Percentiles rank a stretch among this genome's conserved stretches.
phyloP scores from a whole-genome alignment of 1,139 yeast species.

The Pneumocystis wakefieldiae region DNA sequence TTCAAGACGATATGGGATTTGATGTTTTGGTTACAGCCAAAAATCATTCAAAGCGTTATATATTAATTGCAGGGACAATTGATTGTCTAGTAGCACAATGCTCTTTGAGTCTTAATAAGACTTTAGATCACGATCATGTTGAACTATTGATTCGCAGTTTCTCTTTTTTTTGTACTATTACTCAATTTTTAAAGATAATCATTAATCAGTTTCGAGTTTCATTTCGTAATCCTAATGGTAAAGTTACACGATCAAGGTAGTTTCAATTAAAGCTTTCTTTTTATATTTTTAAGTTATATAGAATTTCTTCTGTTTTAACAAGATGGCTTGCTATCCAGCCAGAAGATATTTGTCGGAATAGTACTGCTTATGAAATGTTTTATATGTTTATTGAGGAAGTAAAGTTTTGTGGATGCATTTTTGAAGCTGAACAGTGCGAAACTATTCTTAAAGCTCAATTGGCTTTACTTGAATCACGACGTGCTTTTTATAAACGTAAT shows the following conservation, averaged over 20 bases:
- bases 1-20: background rate
- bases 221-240: background rate
- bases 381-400: background rate
- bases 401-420: background rate
- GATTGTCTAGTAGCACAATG: background rate
- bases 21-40: background rate
- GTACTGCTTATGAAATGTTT: background rate
- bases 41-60: background rate
- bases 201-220: background rate
- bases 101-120: background rate
- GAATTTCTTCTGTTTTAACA: background rate
- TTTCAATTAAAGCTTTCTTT: background rate
- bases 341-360: background rate
- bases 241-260: background rate
- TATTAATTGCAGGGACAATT: background rate
- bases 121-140: background rate
- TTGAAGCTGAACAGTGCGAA: background rate
- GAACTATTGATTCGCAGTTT: background rate
- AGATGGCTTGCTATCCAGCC: background rate
- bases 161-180: conserved; percentile 1
- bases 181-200: background rate
- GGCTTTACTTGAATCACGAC: background rate
- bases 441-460: background rate
- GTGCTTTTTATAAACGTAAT: background rate
- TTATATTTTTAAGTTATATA: background rate